Base-by-base conservation (phyloP, 2,329 filamentous ascomycete genomes). In the Albophoma yamanashiensis region DNA sequence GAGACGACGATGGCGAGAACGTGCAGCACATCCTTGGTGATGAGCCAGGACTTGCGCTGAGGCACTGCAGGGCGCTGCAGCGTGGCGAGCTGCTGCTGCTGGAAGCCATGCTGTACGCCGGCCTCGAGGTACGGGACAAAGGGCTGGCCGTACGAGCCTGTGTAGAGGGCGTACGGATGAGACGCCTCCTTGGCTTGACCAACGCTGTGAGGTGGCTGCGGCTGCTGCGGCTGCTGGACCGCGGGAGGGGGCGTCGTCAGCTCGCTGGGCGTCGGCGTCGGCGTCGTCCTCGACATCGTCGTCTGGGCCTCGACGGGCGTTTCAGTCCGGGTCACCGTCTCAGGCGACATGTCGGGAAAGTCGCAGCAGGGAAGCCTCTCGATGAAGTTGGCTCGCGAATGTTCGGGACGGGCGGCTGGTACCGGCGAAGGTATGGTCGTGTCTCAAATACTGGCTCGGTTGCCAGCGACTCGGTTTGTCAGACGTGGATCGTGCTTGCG, bases 11-110 rank as follows among this genome's bases (percentile, higher is more conserved):
- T 61, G 38, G 65, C 55, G 25, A 64, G 4, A 14, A 57, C 62
- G 34, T 74, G 73, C 15, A 76, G 62, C 6, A 61, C 64, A 39
- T 70, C 56, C 65, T 74, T 75, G 58, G 67, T 64, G 12, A 66
- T 62, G 40, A 31, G 42, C 56, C 56, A 57, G 17, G 56, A 8
- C 20, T 47, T 57, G 39, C 39, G 14, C 31, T 57, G 40, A 22
- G 43, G 57, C 27, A 53, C 57, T 6, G 42, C 34, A 11, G 40
- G 25, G n/a, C 31, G 42, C 42, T 3, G 25, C 22, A 43, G 17
- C 56, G 34, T 6, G 14, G 9, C 17, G 3, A 53, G 15, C 31
- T 53, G 50, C 27, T 34, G 52, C 34, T 38, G 52, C 12, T 39
- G 34, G 31, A 7, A 4, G 20, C n/a, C 20, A 6, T 5, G 52